Base-by-base conservation (phyloP, 495 filamentous ascomycete genomes). In the Apiosordaria backusii region DNA sequence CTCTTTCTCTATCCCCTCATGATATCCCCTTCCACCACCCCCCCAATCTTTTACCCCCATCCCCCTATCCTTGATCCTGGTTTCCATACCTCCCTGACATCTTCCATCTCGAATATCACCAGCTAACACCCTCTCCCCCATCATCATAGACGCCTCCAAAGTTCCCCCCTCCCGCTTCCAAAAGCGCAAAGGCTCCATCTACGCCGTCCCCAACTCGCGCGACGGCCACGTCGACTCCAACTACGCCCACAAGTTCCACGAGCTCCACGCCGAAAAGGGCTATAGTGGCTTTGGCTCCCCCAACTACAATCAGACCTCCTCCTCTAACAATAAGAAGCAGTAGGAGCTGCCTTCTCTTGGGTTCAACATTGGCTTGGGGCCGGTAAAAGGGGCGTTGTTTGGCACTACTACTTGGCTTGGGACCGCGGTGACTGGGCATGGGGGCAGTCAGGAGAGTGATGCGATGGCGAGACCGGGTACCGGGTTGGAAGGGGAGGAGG, bases 161-260 rank as follows among this genome's bases (percentile, higher is more conserved):
- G 85, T 86, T 3, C 83, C 83, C 4, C 86, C 86, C 24, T 82
- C 78, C 61, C 83, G 83, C 45, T 88, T 88, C 79, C 86, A 88
- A 71, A 85, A 86, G 78, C 80, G 83, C 72, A 83, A 88, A 75
- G 86, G 86, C 61, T 85, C 83, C 72, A 85, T 88, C 77, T 86
- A 84, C 75, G 83, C 84, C 54, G 87, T 85, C 23, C 86, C 83
- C 16, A 70, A 71, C 64, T 84, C 81, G 24, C 80, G 86, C 60
- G 86, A 88, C 72, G 84, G 82, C 45, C 85, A 87, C 70, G 73
- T 86, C 50, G 83, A 84, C 70, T 76, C 72, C 60, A 81, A 83
- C 74, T 75, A 78, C 60, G 74, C 75, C 63, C 61, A 69, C 60
- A 77, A 80, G 62, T 83, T 78, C 70, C 76, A 82, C 69, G 73